Base-by-base conservation (phyloP, 257 asterid genomes). In the Striga asiatica region DNA sequence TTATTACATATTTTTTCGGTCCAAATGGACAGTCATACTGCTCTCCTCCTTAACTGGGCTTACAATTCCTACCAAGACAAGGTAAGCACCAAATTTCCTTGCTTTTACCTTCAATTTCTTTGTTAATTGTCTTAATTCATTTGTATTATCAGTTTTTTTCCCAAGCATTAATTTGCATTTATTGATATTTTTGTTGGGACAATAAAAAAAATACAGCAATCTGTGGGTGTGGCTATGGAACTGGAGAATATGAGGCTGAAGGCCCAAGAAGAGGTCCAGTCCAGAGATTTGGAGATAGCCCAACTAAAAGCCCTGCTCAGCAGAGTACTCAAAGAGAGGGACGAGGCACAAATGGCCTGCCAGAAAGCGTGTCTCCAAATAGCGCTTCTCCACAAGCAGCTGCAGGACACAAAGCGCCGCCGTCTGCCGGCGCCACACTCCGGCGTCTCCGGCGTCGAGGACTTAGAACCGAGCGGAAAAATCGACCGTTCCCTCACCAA, bases 211-310 rank as follows among this genome's bases (percentile, higher is more conserved):
- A 61, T 85, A 1, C 72, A 78, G 70, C 85, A 79, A 20, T 60
- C 84, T 3, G 70, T 85, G 8, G 21, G 76, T 8, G 67, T 76
- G 25, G 81, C 79, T 0, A 63, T 89, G 84, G 96, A 83, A 75
- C 70, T 86, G 2, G 94, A 89, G 46, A 79, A 70, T 11, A 54
- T 83, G 11, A 78, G 73, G 28, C n/a, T 69, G 1, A 77, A 74
- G 39, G 96, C 93, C 1, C 80, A 81, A 21, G 88, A 78, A 16
- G 91, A 89, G 66, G 70, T 86, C 29, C 75, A 68, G 52, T 29
- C 58, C 45, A 71, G 81, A 68, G 96, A 89, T 34, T 67, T 62
- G 18, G 76, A 89, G 19, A 74, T 86, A 19, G 4, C 60, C 41
- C 88, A 79, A 5, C 93, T 89, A 50, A 76, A 68, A 43, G 60